These are phyloP conservation scores for Moniliophthora roreri DNA, from an alignment of 1,284 basidiomycete genomes.

Conservation along the genomic window DNA sequence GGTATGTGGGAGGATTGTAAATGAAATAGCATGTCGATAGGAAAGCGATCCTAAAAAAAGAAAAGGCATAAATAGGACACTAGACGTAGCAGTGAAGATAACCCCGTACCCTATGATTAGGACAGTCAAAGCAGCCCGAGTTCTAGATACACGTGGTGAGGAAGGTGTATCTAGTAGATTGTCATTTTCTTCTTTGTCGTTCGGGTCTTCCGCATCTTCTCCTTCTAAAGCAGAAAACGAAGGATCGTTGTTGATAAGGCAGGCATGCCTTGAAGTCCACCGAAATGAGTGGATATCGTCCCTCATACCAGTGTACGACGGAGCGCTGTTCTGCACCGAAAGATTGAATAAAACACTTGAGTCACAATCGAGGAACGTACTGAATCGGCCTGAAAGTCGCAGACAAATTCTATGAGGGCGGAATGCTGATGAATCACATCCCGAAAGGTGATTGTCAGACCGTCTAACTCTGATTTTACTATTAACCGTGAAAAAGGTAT, in stretches of 20 bases:
- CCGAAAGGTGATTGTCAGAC: not conserved
- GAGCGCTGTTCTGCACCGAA: not conserved
- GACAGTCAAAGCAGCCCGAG: conserved; percentile 1
- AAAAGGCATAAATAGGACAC: not conserved
- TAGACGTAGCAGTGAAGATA: not conserved
- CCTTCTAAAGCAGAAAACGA: not conserved
- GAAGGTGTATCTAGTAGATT: not conserved
- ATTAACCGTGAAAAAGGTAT: no score
- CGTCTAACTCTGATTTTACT: not conserved
- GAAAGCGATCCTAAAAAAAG: not conserved
- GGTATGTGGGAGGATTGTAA: conserved; percentile 1
- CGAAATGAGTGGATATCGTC: conserved; percentile 1
- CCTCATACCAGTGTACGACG: not conserved
- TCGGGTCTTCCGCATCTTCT: no score
- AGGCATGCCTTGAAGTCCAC: conserved; percentile 1
- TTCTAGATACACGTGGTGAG: not conserved
- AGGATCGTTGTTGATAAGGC: not conserved
- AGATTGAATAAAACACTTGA: not conserved
- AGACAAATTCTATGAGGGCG: not conserved
- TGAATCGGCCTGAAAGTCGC: not conserved
- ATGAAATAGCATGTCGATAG: conserved; percentile 4
- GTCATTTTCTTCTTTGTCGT: not conserved
- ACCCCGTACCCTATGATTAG: conserved; percentile 2
- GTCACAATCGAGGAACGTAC: not conserved
- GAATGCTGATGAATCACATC: not conserved